These are phyloP conservation scores for Pseudofabraea citricarpa DNA, from an alignment of 2,329 filamentous ascomycete species.

Conservation along the genomic window DNA sequence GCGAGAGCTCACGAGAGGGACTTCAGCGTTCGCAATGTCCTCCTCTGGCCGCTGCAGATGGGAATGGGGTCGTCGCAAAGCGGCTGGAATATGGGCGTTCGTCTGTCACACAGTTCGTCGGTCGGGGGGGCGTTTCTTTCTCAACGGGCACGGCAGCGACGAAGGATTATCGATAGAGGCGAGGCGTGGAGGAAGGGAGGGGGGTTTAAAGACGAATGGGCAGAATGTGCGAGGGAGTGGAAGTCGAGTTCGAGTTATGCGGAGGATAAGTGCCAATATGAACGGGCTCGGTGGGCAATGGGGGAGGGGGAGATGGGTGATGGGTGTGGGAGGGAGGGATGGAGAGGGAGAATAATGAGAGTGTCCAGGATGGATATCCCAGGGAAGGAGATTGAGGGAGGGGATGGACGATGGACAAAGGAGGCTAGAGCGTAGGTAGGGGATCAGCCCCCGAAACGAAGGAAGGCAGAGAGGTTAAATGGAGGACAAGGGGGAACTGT, in stretches of 20 bases:
- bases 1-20: background rate
- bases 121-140: background rate
- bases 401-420: background rate
- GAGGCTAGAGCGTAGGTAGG: background rate
- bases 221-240: background rate
- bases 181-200: constrained; percentile 8
- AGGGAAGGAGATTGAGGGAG: background rate
- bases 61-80: background rate
- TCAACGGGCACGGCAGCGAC: constrained; percentile 1
- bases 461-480: too few relatives aligned
- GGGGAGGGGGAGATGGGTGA: background rate
- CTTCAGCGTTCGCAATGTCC: too few relatives aligned
- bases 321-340: background rate
- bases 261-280: too few relatives aligned
- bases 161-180: background rate
- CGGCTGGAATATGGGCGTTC: too few relatives aligned
- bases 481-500: too few relatives aligned
- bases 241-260: background rate
- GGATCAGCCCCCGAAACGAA: constrained; percentile 1
- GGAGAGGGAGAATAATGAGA: background rate
- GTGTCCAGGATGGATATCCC: constrained; percentile 1
- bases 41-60: background rate
- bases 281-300: too few relatives aligned
- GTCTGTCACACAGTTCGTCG: too few relatives aligned
- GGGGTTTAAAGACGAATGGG: constrained; percentile 4